Evolutionary conservation across 1,139 yeast species (phyloP), one percentile per base, ranked within the genome.

Genomic region (Yamadazyma kanchanaburiensis): DNA sequence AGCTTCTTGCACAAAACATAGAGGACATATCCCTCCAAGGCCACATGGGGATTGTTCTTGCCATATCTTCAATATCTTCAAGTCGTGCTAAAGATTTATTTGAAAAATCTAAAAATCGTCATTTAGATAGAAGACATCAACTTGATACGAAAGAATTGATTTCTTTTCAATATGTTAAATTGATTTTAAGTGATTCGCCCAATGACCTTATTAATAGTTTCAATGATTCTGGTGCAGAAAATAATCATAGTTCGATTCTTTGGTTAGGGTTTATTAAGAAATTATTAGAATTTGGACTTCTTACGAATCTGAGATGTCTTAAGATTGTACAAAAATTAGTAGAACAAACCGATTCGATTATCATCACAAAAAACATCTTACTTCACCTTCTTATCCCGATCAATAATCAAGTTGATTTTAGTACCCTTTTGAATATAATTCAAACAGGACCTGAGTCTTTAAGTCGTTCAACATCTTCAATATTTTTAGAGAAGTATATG

Each of bases 201-300:
- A 65, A 63, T 23, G 59, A 58, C 11, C 45, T 67, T 4, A 35
- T 63, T 12, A 48, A 48, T 12, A 40, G 41, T 8, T 67, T 67
- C 43, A 61, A 64, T 38, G 38, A 39, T 4, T 55, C 58, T 3
- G 49, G 59, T 4, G 37, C 39, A 6, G 39, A 41, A 7, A 46
- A 49, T 31, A 47, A 52, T 0, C 43, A 48, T 18, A 55, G 60
- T 2, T 46, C 68, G 3, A 39, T 47, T 3, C 25, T 64, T 10
- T 68, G 74, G 74, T 39, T 61, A 4, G 51, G 54, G 6, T 60
- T 68, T 27, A 47, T 63, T 18, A 51, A 53, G 28, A 60, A 58
- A 34, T 47, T 68, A n/a, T 39, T 46, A 7, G 53, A 48, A 22
- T 55, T 65, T 38, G 64, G 57, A 4, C 46, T 66, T 4, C 47